Base-by-base conservation (phyloP, 108 stramenopile species). In the Pseudonitzschia pungens region DNA sequence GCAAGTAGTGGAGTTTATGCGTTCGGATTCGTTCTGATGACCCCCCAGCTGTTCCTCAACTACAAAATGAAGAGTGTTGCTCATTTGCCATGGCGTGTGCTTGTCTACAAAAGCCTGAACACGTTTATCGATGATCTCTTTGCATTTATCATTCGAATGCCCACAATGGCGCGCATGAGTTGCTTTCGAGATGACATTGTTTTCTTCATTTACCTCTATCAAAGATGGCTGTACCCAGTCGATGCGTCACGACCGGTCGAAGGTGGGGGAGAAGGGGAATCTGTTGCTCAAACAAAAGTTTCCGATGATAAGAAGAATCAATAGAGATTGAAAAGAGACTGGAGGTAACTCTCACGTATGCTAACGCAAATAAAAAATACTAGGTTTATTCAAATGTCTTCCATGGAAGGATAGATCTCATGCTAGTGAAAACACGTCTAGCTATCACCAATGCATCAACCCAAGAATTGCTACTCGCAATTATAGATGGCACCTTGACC, bases 81-180 rank as follows among this genome's bases (percentile, higher is more conserved):
- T 9, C 96, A 94, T 69, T 72, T 94, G 45, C 92, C 91, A n/a
- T 96, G 95, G 95, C 68, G 84, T 62, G 92, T 96, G 22, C 68
- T 97, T 72, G 82, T 85, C 26, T 97, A 96, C 84, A 91, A 91
- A 65, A 93, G 89, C 76, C 72, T 97, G 53, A 97, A 97, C 72
- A 97, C 97, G 5, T 93, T 96, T 65, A 96, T 97, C 77, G 96
- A 97, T 70, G 97, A 98, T 73, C 86, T 98, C 21, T 98, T 98
- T 63, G 94, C 96, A 0, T 98, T 98, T 70, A 90, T 98, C 71
- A 96, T 98, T 53, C 84, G 95, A 48, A 98, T 98, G 97, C 97
- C 97, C 40, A 94, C 92, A 15, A 96, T 98, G 97, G 96, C 96
- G 31, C 80, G 97, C 57, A 82, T 98, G 55, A 84, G 86, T 69